Evolutionary conservation across 257 asterid species (phyloP), one percentile per base, ranked within the genome.

Genomic region (Leonotis leonurus): DNA sequence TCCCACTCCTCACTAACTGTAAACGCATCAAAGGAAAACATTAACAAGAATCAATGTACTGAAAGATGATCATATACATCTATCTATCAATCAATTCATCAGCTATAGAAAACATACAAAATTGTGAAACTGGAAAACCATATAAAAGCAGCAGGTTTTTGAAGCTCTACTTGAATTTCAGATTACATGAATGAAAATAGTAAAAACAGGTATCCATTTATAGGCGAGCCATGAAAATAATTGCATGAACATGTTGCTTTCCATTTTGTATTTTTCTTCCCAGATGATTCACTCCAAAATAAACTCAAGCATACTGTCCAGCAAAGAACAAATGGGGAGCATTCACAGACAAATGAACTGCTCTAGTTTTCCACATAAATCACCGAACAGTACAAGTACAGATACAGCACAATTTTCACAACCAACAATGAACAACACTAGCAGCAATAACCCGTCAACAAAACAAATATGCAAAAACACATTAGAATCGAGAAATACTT

Each of bases 1-100:
- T 53, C 54, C 57, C 58, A 63, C 30, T 70, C 75, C 62, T 70
- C 62, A 45, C 56, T 11, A 43, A 56, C 92, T 84, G 84, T 3
- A 33, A 33, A 46, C 50, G 22, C 11, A 6, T 29, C 22, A 56
- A 67, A 54, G 10, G 4, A 13, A 30, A 48, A 9, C 30, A 39
- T 13, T 18, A 14, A 62, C 33, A 32, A 14, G 49, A 30, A 43
- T 8, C 22, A 21, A 10, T 8, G 37, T 55, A 63, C 11, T 8
- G 29, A 51, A 46, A 49, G 35, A 69, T 41, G n/a, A 21, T 21
- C 68, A 30, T 9, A 24, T 25, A 39, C 33, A 36, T 24, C 26
- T 22, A 50, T 39, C 46, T 35, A 56, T 14, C 52, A 35, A 36
- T 46, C 27, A 27, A 29, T 54, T 16, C 64, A 40, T 64, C 56